Evolutionary conservation across 768 basidiomycete genomes (phyloP).

Genomic region (Tylopilus rubrobrunneus): DNA sequence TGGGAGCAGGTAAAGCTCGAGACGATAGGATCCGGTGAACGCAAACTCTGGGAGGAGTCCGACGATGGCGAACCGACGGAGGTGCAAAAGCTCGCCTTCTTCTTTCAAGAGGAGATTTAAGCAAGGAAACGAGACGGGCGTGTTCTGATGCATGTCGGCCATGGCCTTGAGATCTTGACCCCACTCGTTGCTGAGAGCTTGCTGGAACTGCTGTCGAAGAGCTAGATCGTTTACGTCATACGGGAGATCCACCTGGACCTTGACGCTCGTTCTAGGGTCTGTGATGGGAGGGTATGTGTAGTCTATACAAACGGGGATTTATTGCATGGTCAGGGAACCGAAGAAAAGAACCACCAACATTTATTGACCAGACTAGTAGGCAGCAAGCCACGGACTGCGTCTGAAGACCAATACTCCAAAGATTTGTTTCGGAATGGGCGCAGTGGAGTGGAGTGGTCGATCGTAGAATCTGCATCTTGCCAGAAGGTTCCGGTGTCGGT

Average conservation of each 20-base stretch:
- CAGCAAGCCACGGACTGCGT: slow-evolving; percentile 4
- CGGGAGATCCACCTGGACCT: slow-evolving; percentile 14
- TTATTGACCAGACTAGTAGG: not conserved
- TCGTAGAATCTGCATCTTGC: not conserved
- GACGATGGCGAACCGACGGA: slow-evolving; percentile 9
- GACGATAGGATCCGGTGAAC: slow-evolving; percentile 16
- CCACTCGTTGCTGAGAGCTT: slow-evolving; percentile 5
- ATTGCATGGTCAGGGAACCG: not conserved
- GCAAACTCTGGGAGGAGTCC: slow-evolving; percentile 16
- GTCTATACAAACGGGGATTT: slow-evolving; percentile 3
- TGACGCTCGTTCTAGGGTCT: not conserved
- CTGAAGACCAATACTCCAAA: slow-evolving; percentile 15
- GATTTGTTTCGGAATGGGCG: slow-evolving; percentile 10
- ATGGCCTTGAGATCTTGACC: not conserved
- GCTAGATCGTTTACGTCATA: not conserved
- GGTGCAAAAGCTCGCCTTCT: not conserved
- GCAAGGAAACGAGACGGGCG: not conserved
- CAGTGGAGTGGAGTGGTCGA: not conserved
- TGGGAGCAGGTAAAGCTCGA: slow-evolving; percentile 14
- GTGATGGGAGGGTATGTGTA: slow-evolving; percentile 19
- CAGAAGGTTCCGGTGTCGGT: slow-evolving; percentile 1
- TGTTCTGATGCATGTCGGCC: not conserved
- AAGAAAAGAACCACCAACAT: slow-evolving; percentile 1
- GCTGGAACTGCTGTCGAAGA: slow-evolving; percentile 7
- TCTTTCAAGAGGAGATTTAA: slow-evolving; percentile 4